These are phyloP conservation scores for Syncephalastrum monosporum DNA, from an alignment of 371 early-diverging fungal species.

Conservation along the genomic window DNA sequence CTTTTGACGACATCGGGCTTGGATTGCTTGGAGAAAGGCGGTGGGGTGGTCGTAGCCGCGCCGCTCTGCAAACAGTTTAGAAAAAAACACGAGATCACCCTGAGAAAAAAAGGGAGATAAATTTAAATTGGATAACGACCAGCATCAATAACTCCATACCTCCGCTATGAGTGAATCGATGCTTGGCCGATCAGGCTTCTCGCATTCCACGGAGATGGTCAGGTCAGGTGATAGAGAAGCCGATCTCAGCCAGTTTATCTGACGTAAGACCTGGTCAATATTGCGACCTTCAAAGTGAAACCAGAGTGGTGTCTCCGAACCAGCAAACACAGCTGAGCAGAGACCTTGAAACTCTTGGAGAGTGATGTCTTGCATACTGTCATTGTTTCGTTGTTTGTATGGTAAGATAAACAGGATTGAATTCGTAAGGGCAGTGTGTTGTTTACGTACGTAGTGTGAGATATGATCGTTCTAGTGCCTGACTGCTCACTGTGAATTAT, in stretches of 20 bases:
- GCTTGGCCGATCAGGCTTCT: slow-evolving; percentile 61
- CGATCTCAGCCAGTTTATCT: slow-evolving; percentile 52
- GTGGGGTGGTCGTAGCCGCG: slow-evolving; percentile 46
- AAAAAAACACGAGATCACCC: slow-evolving; percentile 71
- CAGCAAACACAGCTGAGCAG: slow-evolving; percentile 1
- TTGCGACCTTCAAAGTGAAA: slow-evolving; percentile 74
- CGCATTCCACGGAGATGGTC: slow-evolving; percentile 66
- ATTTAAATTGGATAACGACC: neutral
- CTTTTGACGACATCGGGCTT: slow-evolving; percentile 45
- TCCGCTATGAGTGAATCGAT: slow-evolving; percentile 52
- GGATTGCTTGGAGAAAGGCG: slow-evolving; percentile 43
- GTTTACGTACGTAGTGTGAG: slow-evolving; percentile 43
- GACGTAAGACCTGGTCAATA: slow-evolving; percentile 43
- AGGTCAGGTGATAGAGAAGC: slow-evolving; percentile 10
- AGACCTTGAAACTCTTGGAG: neutral
- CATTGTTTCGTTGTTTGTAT: too few relatives aligned
- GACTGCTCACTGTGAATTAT: slow-evolving; percentile 53
- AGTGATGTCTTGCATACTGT: neutral
- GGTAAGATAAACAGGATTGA: too few relatives aligned
- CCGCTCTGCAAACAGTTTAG: slow-evolving; percentile 62
- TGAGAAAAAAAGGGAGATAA: slow-evolving; percentile 7
- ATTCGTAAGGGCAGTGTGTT: neutral
- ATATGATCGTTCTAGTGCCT: slow-evolving; percentile 66
- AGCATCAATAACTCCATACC: slow-evolving; percentile 14
- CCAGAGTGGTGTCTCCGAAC: slow-evolving; percentile 24